A percentile compares a stretch with the other conserved stretches of the same genome.
phyloP scores from a whole-genome alignment of 139 green algal genomes.

The Eudorina sp. region DNA sequence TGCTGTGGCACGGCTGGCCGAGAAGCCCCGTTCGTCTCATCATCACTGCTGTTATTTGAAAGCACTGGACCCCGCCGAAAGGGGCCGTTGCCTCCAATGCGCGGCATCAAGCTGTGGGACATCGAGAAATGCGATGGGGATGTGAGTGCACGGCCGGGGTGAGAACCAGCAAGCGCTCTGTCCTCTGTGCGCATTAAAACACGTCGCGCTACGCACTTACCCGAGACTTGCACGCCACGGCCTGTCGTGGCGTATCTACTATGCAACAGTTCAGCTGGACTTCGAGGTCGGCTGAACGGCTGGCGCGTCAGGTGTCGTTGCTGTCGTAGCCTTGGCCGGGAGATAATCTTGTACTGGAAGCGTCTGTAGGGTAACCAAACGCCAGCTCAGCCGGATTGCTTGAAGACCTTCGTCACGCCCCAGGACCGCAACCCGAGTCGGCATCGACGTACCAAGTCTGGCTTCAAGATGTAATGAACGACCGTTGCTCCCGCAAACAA shows the following conservation, averaged over 20 bases:
- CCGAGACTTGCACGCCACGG: no score
- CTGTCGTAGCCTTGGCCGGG: neutral
- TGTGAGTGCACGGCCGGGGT: no score
- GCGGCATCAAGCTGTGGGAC: no score
- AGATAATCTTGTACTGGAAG: conserved; percentile 44
- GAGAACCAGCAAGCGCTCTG: no score
- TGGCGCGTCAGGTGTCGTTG: neutral
- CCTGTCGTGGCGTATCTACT: neutral
- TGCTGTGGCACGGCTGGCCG: neutral
- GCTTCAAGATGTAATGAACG: conserved; percentile 88
- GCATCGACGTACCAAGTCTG: conserved; percentile 79
- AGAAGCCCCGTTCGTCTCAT: neutral
- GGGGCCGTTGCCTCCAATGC: neutral
- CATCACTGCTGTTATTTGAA: conserved; percentile 42
- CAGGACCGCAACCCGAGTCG: neutral
- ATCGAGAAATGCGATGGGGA: no score
- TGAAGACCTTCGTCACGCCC: no score
- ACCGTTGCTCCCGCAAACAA: conserved; percentile 85
- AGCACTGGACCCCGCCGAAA: neutral
- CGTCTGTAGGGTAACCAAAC: conserved; percentile 10
- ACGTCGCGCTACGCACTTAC: no score
- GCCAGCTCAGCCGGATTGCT: no score
- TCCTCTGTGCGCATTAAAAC: no score
- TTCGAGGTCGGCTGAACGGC: neutral
- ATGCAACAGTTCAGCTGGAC: neutral